Conservation (phyloP, 2,329 filamentous ascomycete genomes). For the Exophiala oligosperma region DNA sequence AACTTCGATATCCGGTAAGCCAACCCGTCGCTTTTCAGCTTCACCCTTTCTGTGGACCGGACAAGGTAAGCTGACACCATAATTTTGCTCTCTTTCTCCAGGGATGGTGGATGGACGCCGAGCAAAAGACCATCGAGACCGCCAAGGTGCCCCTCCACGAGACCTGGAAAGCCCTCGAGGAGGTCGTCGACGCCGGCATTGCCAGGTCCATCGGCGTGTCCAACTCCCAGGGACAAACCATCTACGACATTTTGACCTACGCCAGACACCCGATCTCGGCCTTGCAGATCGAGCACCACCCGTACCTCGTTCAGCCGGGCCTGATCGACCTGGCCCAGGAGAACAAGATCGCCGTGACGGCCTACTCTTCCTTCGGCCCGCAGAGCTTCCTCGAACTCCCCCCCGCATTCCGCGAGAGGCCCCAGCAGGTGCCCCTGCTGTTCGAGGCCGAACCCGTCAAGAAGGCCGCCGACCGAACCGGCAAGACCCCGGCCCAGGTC, state of each 20-base stretch:
- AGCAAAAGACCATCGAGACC: constrained; percentile 59
- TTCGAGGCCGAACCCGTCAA: constrained; percentile 69
- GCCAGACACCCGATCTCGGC: constrained; percentile 72
- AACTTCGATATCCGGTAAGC: constrained; percentile 68
- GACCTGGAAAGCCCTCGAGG: constrained; percentile 81
- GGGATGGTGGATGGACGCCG: constrained; percentile 68
- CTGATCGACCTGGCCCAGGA: constrained; percentile 69
- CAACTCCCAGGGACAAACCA: constrained; percentile 77
- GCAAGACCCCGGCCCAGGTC: constrained; percentile 75
- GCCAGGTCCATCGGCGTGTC: constrained; percentile 74
- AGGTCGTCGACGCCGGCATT: constrained; percentile 67
- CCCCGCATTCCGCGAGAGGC: constrained; percentile 56
- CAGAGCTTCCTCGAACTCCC: constrained; percentile 73
- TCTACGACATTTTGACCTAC: constrained; percentile 79
- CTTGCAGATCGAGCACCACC: constrained; percentile 88
- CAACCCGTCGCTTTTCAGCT: background rate
- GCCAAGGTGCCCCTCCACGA: constrained; percentile 73
- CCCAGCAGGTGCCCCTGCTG: constrained; percentile 66
- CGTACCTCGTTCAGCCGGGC: constrained; percentile 75
- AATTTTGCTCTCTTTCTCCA: background rate
- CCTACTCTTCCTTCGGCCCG: constrained; percentile 82
- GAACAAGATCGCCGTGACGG: constrained; percentile 73
- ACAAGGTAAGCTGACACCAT: background rate
- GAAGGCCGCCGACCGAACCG: constrained; percentile 66
- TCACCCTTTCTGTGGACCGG: background rate